Percentiles rank a stretch among this genome's conserved stretches.
Evolutionary conservation across 495 filamentous ascomycete genomes (phyloP).

Genomic region (Chaetomidium leptoderma): DNA sequence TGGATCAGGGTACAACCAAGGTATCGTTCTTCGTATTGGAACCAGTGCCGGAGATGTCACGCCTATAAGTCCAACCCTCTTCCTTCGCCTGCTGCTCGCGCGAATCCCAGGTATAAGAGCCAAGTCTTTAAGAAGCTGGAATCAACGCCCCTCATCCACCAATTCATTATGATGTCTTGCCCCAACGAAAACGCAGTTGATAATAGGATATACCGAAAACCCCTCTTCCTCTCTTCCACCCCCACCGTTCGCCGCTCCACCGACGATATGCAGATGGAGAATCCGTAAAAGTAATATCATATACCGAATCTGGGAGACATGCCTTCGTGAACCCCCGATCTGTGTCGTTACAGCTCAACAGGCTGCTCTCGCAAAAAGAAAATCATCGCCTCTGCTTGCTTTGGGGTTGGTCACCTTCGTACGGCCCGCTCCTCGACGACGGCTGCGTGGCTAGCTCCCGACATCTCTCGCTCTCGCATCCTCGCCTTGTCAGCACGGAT

Average conservation of each 20-base stretch:
- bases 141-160: slow-evolving; percentile 5
- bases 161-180: slow-evolving; percentile 8
- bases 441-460: slow-evolving; percentile 12
- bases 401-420: slow-evolving; percentile 6
- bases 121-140: slow-evolving; percentile 7
- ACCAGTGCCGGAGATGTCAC: not conserved
- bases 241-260: slow-evolving; percentile 1
- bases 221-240: not conserved
- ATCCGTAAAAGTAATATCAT: slow-evolving; percentile 18
- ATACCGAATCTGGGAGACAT: slow-evolving; percentile 19
- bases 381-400: slow-evolving; percentile 5
- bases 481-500: slow-evolving; percentile 56
- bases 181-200: slow-evolving; percentile 4
- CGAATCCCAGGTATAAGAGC: slow-evolving; percentile 1
- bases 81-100: not conserved
- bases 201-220: slow-evolving; percentile 1
- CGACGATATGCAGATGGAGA: slow-evolving; percentile 8
- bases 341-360: slow-evolving; percentile 12
- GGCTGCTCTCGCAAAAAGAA: slow-evolving; percentile 15
- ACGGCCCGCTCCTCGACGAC: slow-evolving; percentile 2
- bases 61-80: not conserved
- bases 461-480: slow-evolving; percentile 14
- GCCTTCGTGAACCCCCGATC: slow-evolving; percentile 14
- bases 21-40: not conserved
- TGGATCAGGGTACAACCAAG: too few species aligned